phyloP scores from a whole-genome alignment of 108 stramenopile genomes.

The Pinguiococcus pyrenoidosus region DNA sequence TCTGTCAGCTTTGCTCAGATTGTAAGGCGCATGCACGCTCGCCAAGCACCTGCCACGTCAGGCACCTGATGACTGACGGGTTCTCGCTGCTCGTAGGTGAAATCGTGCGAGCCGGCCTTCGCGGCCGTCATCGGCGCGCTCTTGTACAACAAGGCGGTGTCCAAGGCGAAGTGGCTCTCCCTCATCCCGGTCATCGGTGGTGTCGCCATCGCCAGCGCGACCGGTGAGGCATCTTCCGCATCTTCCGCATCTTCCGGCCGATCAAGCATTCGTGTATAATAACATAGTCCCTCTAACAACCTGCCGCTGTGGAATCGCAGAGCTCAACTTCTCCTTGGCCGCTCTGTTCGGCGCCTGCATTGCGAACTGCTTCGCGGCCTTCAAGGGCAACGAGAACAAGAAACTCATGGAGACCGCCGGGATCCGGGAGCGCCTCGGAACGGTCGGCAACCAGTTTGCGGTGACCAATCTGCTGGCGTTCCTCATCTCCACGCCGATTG shows the following conservation, averaged over 20 bases:
- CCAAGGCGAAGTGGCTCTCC: constrained; percentile 80
- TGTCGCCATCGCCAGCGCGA: constrained; percentile 69
- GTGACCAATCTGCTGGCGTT: constrained; percentile 67
- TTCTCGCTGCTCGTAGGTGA: constrained; percentile 45
- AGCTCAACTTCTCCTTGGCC: constrained; percentile 72
- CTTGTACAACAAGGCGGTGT: constrained; percentile 65
- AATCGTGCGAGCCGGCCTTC: constrained; percentile 81
- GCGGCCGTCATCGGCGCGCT: constrained; percentile 72
- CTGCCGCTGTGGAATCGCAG: too few species aligned
- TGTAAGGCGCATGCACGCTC: neutral
- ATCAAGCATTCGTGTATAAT: too few species aligned
- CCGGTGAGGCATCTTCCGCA: too few species aligned
- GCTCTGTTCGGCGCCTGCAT: constrained; percentile 71
- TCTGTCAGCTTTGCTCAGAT: constrained; percentile 82
- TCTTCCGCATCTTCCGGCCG: too few species aligned
- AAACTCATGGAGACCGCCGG: constrained; percentile 79
- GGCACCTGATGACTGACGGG: too few species aligned
- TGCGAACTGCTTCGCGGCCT: constrained; percentile 77
- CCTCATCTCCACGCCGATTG: constrained; percentile 58
- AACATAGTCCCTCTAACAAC: too few species aligned
- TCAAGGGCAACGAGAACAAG: constrained; percentile 86
- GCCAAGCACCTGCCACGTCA: too few species aligned
- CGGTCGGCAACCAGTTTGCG: constrained; percentile 79
- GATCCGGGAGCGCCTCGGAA: constrained; percentile 69
- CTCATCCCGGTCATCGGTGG: constrained; percentile 83